phyloP scores from a whole-genome alignment of 2,329 filamentous ascomycete species.

The Trichoderma polysporum region DNA sequence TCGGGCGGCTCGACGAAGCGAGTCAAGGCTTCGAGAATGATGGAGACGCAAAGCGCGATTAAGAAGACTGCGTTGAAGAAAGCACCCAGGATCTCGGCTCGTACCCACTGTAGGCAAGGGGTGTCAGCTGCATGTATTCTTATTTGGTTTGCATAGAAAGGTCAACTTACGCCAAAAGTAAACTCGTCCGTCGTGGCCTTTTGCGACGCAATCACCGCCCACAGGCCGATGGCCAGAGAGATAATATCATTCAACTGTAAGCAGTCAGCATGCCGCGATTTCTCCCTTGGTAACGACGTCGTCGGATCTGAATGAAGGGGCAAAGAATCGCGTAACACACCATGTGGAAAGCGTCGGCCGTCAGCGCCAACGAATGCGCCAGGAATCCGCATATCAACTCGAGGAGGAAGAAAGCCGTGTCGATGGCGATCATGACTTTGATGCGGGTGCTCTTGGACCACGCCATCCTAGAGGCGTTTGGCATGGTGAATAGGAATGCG shows the following conservation, averaged over 20 bases:
- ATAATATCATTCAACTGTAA: constrained; percentile 90
- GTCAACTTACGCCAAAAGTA: constrained; percentile 77
- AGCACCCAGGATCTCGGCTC: constrained; percentile 92
- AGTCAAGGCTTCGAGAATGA: constrained; percentile 91
- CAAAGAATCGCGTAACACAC: constrained; percentile 45
- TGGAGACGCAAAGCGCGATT: constrained; percentile 92
- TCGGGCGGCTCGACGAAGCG: constrained; percentile 88
- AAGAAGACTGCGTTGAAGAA: constrained; percentile 97
- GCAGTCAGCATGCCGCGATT: not conserved
- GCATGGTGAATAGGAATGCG: constrained; percentile 28
- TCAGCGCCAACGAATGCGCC: constrained; percentile 87
- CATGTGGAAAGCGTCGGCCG: constrained; percentile 99
- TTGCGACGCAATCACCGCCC: constrained; percentile 89
- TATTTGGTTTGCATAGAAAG: not conserved
- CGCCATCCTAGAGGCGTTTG: constrained; percentile 58
- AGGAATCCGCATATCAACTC: constrained; percentile 84
- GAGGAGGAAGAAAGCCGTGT: constrained; percentile 84
- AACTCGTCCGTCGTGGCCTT: constrained; percentile 85
- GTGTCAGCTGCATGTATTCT: constrained; percentile 26
- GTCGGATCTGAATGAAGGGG: not conserved
- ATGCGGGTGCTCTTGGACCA: constrained; percentile 94
- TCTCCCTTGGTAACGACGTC: not conserved
- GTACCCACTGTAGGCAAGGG: constrained; percentile 69
- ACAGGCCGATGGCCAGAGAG: constrained; percentile 85
- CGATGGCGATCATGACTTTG: constrained; percentile 87